Evolutionary conservation across 371 early-diverging fungal genomes (phyloP).

Genomic region (Apophysomyces ossiformis): DNA sequence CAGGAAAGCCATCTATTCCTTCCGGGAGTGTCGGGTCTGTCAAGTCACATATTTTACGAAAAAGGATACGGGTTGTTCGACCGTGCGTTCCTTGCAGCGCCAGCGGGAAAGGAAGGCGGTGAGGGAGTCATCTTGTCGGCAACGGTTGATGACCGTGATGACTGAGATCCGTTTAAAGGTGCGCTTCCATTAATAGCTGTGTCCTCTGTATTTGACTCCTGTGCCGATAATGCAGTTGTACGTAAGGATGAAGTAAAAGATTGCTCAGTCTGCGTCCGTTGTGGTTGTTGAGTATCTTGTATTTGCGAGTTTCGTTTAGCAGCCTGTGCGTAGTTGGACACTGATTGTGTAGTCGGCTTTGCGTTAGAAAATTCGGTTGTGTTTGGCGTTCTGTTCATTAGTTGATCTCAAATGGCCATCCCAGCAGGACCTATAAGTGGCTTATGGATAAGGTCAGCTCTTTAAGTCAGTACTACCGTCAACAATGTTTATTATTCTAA

Average conservation of each 20-base stretch:
- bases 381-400: conserved; percentile 49
- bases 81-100: conserved; percentile 28
- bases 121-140: conserved; percentile 30
- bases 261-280: not conserved
- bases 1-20: not conserved
- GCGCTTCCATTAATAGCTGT: conserved; percentile 16
- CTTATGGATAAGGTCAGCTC: not conserved
- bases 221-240: conserved; percentile 5
- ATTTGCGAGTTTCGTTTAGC: conserved; percentile 36
- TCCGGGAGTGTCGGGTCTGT: not conserved
- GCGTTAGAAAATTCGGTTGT: conserved; percentile 39
- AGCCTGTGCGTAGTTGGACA: conserved; percentile 54
- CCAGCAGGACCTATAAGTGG: conserved; percentile 34
- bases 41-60: not conserved
- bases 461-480: conserved; percentile 1
- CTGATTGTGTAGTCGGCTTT: conserved; percentile 38
- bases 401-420: conserved; percentile 47
- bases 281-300: conserved; percentile 18
- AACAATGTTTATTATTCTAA: not conserved
- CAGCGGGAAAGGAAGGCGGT: conserved; percentile 32
- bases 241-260: not conserved
- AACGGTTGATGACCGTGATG: conserved; percentile 10
- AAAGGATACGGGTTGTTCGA: conserved; percentile 30
- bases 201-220: conserved; percentile 1
- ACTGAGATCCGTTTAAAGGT: conserved; percentile 17